Evolutionary conservation across 2,329 filamentous ascomycete genomes (phyloP), one percentile per base, ranked within the genome.

Genomic region (Elsinoe necatrix): DNA sequence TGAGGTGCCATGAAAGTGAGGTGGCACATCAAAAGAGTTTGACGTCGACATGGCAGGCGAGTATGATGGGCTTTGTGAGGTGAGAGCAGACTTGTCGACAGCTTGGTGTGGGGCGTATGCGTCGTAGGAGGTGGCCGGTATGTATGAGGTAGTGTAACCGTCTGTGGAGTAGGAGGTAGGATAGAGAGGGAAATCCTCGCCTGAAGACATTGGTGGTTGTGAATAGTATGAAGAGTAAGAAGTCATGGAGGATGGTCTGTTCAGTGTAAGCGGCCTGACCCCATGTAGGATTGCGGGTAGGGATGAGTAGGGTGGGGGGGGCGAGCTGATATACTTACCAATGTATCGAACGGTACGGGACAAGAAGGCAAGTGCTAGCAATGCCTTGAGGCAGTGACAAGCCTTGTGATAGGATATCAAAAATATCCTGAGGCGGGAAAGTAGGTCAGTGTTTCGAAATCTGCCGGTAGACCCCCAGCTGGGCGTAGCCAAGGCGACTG

Each of bases 1-100:
- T 7, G 76, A 79, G 2, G 74, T 75, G 14, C 74, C 68, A 12
- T 74, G 75, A 9, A 73, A 66, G 29, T 74, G 73, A 31, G 75
- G 73, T 58, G 69, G 66, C 9, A 63, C 58, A 37, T 77, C 75
- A 62, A 76, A 77, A 7, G 74, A 74, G 59, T 75, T 69, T 23
- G 73, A 68, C 31, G 65, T 65, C 4, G 75, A 76, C 59, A 73
- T 65, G 8, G 65, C 61, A n/a, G 75, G 74, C 14, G 74, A 77
- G 57, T 70, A 70, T 43, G 67, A 63, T 20, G 71, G 70, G 51
- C 66, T 72, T n/a, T 67, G 74, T 67, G 31, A 65, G 58, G 14
- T 64, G 61, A 23, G 66, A 23, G n/a, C 48, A 29, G 48, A 37
- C 48, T 52, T 52, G 48, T 52, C 60, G 54, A 73, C 69, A 45